Evolutionary conservation across 345 rosid species (phyloP), one percentile per base, ranked within the genome.

Genomic region (Gossypioides kirkii): DNA sequence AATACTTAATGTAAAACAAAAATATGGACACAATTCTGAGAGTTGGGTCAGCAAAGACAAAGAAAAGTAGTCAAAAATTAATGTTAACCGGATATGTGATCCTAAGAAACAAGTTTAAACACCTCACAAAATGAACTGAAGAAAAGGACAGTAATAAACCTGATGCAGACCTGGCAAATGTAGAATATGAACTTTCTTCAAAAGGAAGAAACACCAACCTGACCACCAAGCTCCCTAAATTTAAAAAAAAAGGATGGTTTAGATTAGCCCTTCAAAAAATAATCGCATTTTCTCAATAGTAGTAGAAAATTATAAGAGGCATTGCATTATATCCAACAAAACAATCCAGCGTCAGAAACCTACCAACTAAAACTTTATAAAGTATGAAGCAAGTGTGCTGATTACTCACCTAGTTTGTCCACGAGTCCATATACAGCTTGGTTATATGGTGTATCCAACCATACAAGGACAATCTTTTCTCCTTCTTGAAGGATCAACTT

Each of bases 81-180:
- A 66, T 45, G 55, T 66, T 46, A 45, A 28, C 20, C 55, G 6
- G 10, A 42, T 42, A 64, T 11, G 7, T n/a, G 23, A 32, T 61
- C 66, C 11, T 3, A 36, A 61, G 16, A 59, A 36, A 17, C 17
- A 61, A 17, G 66, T 17, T 17, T 32, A 38, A 17, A 36, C 67
- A 62, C 13, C 46, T 62, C 23, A 36, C 2, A 43, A 10, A 43
- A 11, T 43, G 26, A 72, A 46, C 36, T 42, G 59, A 71, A 49
- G 59, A 77, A 74, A 81, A 82, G 84, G 82, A 83, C 55, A 88
- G 94, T 86, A 79, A 77, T 85, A 79, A 88, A 92, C 99, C 98
- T 92, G 99, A 86, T 70, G 96, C 93, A 70, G 88, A 91, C 96
- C 96, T 91, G 88, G 99, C 97, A 88, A 91, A 96, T 75, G 90